Conservation (phyloP, 2,329 filamentous ascomycete species). For the Fusarium pilosicola region DNA sequence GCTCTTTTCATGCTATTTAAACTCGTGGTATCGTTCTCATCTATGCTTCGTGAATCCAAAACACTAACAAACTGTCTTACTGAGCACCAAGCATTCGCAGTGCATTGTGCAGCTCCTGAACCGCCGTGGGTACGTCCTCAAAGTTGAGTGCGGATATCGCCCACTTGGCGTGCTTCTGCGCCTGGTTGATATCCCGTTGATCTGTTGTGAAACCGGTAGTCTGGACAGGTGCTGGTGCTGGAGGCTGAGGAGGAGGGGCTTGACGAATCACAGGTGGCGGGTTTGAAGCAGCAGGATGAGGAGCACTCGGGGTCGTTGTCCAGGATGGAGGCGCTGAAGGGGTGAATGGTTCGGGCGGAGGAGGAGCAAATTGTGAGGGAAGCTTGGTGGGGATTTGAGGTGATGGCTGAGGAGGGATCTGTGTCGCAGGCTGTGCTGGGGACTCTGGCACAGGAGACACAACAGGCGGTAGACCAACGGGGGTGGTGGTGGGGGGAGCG, state of each 20-base stretch:
- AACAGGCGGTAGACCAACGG: conserved; percentile 18
- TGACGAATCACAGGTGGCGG: conserved; percentile 37
- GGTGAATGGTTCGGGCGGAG: conserved; percentile 30
- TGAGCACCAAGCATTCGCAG: conserved; percentile 74
- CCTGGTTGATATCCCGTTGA: conserved; percentile 74
- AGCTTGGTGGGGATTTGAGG: conserved; percentile 43
- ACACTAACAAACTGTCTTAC: conserved; percentile 20
- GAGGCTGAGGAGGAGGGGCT: conserved; percentile 22
- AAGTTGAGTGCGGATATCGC: conserved; percentile 97
- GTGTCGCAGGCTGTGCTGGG: conserved; percentile 28
- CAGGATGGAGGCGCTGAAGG: conserved; percentile 37
- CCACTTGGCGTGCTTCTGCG: conserved; percentile 97
- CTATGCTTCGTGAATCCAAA: conserved; percentile 16
- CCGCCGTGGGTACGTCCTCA: conserved; percentile 90
- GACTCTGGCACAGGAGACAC: conserved; percentile 18
- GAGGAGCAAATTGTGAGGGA: conserved; percentile 38
- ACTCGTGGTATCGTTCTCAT: conserved; percentile 32
- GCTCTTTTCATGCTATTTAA: not conserved
- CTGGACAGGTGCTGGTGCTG: conserved; percentile 18
- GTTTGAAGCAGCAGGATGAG: conserved; percentile 31
- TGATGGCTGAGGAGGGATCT: conserved; percentile 45
- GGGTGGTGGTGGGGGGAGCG: conserved; percentile 36
- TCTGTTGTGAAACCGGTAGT: conserved; percentile 28
- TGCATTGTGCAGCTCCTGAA: conserved; percentile 83
- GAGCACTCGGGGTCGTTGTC: conserved; percentile 37